A percentile compares a stretch with the other conserved stretches of the same genome.
phyloP scores from a whole-genome alignment of 2,329 filamentous ascomycete species.

The Penicillium carneum region DNA sequence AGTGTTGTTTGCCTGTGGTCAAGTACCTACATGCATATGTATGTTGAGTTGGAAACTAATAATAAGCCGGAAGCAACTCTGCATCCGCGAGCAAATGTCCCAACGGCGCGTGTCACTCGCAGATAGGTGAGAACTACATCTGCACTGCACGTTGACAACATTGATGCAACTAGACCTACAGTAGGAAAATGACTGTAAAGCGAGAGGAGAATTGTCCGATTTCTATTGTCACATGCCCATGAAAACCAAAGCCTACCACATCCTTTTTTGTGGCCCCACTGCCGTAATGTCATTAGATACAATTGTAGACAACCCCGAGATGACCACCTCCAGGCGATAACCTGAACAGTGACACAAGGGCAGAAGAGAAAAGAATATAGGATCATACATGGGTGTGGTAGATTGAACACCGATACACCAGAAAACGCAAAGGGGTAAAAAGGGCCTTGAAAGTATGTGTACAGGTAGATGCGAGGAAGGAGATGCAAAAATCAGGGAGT shows the following conservation, averaged over 20 bases:
- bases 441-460: conserved; percentile 46
- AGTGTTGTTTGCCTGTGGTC: conserved; percentile 7
- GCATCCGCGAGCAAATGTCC: conserved; percentile 6
- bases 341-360: conserved; percentile 38
- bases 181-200: conserved; percentile 26
- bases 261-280: conserved; percentile 46
- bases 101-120: conserved; percentile 4
- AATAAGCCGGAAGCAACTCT: conserved; percentile 9
- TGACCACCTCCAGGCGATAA: conserved; percentile 31
- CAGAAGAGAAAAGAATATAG: conserved; percentile 32
- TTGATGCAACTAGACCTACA: conserved; percentile 13
- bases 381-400: conserved; percentile 36
- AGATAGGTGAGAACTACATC: neutral
- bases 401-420: conserved; percentile 49
- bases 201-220: conserved; percentile 53
- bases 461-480: conserved; percentile 46
- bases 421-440: conserved; percentile 41
- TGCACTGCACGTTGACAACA: conserved; percentile 11
- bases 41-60: neutral
- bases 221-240: conserved; percentile 50
- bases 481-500: conserved; percentile 36
- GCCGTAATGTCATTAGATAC: conserved; percentile 53
- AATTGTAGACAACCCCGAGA: conserved; percentile 45
- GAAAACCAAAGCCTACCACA: conserved; percentile 42
- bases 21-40: neutral